phyloP scores from a whole-genome alignment of 2,329 filamentous ascomycete genomes.

The Ceratocystis ficicola region DNA sequence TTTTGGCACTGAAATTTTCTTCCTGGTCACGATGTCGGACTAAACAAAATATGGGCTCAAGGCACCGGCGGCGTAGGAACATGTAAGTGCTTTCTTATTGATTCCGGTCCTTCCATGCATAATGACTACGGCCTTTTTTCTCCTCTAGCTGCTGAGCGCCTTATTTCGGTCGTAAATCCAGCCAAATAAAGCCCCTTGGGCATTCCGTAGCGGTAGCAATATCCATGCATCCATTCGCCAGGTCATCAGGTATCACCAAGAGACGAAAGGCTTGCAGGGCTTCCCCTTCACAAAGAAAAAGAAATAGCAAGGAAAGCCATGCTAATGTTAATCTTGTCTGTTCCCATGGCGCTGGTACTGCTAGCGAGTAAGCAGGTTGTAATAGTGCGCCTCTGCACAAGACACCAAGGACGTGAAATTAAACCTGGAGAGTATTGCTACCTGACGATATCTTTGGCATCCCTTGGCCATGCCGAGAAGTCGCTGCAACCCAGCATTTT shows the following conservation, averaged over 20 bases:
- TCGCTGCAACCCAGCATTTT: no score
- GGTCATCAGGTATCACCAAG: neutral
- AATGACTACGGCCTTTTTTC: neutral
- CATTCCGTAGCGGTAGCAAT: no score
- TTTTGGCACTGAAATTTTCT: neutral
- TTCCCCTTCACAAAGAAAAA: neutral
- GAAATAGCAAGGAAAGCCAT: no score
- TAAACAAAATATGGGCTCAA: neutral
- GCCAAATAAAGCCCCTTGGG: no score
- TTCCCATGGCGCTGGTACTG: conserved; percentile 2
- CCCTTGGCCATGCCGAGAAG: neutral
- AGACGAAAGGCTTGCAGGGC: neutral
- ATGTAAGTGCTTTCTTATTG: neutral
- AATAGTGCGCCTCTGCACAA: neutral
- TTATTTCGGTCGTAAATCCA: no score
- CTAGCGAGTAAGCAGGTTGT: neutral
- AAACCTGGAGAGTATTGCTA: neutral
- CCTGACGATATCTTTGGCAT: conserved; percentile 6
- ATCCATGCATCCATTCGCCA: no score
- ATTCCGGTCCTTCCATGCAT: neutral
- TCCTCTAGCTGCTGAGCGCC: no score
- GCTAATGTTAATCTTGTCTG: neutral
- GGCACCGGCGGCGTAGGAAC: neutral
- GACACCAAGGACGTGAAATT: neutral
- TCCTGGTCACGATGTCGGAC: neutral